Conservation (phyloP, 148 eudicot genomes). For the Amaranthus cruentus region DNA sequence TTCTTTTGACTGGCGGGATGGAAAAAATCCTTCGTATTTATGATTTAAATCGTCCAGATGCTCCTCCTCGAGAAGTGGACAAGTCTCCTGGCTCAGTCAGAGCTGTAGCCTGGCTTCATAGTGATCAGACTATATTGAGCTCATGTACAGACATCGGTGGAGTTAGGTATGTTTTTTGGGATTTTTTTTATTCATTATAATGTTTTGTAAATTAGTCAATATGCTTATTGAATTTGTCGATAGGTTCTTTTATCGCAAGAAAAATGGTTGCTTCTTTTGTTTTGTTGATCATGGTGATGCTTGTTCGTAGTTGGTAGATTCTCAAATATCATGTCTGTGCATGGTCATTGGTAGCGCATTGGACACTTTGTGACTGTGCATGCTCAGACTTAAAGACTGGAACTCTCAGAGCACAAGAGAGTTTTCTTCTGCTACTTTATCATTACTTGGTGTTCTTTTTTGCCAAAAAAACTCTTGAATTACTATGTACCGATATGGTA, state of each 20-base stretch:
- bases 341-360: neutral
- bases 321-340: neutral
- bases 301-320: neutral
- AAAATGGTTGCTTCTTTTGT: neutral
- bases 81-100: slow-evolving; percentile 93
- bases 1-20: slow-evolving; percentile 83
- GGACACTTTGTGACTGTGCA: neutral
- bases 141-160: slow-evolving; percentile 86
- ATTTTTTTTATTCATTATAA: neutral
- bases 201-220: neutral
- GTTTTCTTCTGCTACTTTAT: neutral
- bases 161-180: slow-evolving; percentile 54
- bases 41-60: slow-evolving; percentile 84
- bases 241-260: neutral
- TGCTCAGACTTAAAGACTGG: neutral
- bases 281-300: neutral
- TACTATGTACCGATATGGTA: neutral
- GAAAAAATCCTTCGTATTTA: slow-evolving; percentile 85
- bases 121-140: slow-evolving; percentile 91
- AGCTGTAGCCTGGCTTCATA: slow-evolving; percentile 86
- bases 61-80: slow-evolving; percentile 86
- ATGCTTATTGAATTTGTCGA: neutral
- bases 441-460: neutral
- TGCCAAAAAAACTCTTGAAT: neutral
- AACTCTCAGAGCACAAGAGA: neutral